Evolutionary conservation across 2,329 filamentous ascomycete genomes (phyloP).

Genomic region (Fusarium avenaceum): DNA sequence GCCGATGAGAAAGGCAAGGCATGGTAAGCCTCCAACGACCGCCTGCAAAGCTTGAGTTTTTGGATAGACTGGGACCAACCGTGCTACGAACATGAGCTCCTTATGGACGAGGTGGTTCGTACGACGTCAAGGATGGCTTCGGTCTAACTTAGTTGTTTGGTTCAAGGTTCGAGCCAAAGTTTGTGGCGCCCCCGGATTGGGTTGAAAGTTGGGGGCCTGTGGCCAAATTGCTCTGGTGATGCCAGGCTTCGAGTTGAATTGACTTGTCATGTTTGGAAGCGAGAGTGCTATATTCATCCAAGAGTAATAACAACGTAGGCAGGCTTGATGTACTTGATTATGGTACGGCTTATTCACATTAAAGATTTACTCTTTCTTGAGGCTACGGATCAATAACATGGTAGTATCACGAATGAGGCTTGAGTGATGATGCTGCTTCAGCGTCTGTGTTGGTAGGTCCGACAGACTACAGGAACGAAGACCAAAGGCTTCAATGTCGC

Average conservation of each 20-base stretch:
- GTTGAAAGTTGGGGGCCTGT: neutral
- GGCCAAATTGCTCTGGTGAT: neutral
- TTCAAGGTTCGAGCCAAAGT: constrained; percentile 19
- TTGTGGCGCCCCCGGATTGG: constrained; percentile 35
- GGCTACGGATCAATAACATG: no score
- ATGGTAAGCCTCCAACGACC: constrained; percentile 53
- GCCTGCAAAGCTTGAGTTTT: constrained; percentile 52
- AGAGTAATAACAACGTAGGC: constrained; percentile 10
- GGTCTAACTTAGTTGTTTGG: constrained; percentile 1
- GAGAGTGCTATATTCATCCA: neutral
- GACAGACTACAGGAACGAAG: neutral
- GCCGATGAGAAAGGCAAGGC: constrained; percentile 49
- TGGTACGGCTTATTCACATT: no score
- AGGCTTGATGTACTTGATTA: neutral
- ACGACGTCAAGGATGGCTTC: constrained; percentile 12
- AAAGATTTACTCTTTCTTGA: no score
- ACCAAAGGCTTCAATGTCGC: neutral
- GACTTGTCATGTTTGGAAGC: neutral
- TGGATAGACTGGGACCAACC: constrained; percentile 5
- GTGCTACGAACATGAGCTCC: neutral
- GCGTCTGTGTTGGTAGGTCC: neutral
- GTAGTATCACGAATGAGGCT: constrained; percentile 9
- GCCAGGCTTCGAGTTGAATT: no score
- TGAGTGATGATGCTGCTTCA: constrained; percentile 20
- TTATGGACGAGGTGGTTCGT: constrained; percentile 11